These are phyloP conservation scores for Pestalotiopsis sp. DNA, from an alignment of 2,329 filamentous ascomycete genomes.

Conservation along the genomic window DNA sequence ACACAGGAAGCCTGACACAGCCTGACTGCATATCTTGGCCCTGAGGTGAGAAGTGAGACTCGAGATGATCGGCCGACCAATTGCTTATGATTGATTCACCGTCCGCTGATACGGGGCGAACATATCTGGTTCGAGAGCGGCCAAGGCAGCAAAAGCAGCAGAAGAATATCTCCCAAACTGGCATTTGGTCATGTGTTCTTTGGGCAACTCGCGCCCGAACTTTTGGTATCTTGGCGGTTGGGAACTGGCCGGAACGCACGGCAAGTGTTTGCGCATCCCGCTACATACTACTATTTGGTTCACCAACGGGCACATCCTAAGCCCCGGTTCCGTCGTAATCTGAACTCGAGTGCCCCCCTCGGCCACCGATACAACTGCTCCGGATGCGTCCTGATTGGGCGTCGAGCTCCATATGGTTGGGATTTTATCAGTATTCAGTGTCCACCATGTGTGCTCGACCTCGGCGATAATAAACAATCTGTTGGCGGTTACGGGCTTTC, in stretches of 20 bases:
- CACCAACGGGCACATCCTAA: background rate
- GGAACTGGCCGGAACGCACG: background rate
- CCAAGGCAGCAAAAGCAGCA: background rate
- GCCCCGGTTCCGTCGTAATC: constrained; percentile 1
- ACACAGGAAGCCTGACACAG: background rate
- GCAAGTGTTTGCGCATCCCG: background rate
- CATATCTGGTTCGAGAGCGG: background rate
- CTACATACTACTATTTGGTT: too few species aligned
- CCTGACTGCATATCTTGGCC: background rate
- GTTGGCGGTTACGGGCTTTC: background rate
- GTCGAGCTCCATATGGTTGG: background rate
- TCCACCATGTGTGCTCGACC: background rate
- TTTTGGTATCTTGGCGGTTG: background rate
- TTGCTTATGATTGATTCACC: background rate
- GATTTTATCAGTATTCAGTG: background rate
- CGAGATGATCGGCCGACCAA: background rate
- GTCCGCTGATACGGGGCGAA: too few species aligned
- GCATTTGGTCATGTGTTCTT: background rate
- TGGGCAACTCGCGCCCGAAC: background rate
- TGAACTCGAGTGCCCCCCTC: background rate
- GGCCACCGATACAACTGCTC: background rate
- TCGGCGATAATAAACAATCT: background rate
- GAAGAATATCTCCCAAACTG: background rate
- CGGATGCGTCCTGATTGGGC: background rate
- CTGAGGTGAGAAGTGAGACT: background rate